A percentile compares a stretch with the other conserved stretches of the same genome.
Conservation (phyloP, 441 rosid genomes). For the Pelargonium citronellum region DNA sequence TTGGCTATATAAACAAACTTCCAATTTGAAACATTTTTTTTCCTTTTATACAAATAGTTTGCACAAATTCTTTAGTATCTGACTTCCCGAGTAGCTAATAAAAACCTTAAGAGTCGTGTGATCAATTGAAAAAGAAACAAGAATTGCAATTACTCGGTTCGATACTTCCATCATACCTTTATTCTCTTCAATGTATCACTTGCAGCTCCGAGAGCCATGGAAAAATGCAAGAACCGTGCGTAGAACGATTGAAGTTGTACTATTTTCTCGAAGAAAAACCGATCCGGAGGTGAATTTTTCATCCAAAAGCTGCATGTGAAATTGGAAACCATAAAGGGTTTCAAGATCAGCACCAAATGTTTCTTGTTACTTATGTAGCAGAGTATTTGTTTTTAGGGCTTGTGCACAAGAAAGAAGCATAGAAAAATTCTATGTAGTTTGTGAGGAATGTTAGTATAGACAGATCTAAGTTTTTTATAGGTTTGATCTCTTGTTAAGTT, state of each 20-base stretch:
- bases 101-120: too few relatives aligned
- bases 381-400: slow-evolving; percentile 12
- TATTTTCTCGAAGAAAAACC: neutral
- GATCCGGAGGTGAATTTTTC: too few relatives aligned
- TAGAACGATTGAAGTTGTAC: slow-evolving; percentile 19
- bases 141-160: too few relatives aligned
- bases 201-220: slow-evolving; percentile 74
- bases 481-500: neutral
- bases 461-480: slow-evolving; percentile 15
- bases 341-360: slow-evolving; percentile 6
- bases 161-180: too few relatives aligned
- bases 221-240: slow-evolving; percentile 52
- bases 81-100: too few relatives aligned
- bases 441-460: slow-evolving; percentile 17
- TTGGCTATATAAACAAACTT: too few relatives aligned
- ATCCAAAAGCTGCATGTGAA: neutral
- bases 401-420: slow-evolving; percentile 13
- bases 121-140: too few relatives aligned
- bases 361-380: slow-evolving; percentile 7
- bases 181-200: slow-evolving; percentile 15
- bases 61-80: too few relatives aligned
- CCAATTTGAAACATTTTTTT: too few relatives aligned
- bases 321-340: neutral
- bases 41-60: too few relatives aligned
- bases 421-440: neutral